Percentiles rank a stretch among this genome's conserved stretches.
These are phyloP conservation scores for Hyaloscypha bicolor DNA, from an alignment of 495 filamentous ascomycete genomes.

Conservation along the genomic window DNA sequence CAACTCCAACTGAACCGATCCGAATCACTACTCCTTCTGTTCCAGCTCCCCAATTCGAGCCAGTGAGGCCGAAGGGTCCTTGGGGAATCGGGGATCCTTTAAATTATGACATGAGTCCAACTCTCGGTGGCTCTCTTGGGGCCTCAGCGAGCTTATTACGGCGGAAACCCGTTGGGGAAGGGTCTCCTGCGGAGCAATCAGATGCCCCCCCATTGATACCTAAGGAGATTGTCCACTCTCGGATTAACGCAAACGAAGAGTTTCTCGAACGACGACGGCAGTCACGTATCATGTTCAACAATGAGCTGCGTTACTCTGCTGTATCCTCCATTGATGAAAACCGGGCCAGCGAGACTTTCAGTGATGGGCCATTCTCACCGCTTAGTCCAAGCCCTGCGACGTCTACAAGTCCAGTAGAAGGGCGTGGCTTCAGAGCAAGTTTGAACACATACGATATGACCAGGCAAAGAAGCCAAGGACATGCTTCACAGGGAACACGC, in stretches of 20 bases:
- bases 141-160: neutral
- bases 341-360: constrained; percentile 14
- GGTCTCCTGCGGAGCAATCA: constrained; percentile 14
- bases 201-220: constrained; percentile 19
- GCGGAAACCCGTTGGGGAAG: constrained; percentile 7
- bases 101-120: constrained; percentile 18
- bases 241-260: constrained; percentile 27
- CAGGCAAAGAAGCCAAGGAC: constrained; percentile 24
- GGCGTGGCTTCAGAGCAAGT: constrained; percentile 24
- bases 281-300: constrained; percentile 24
- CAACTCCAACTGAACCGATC: constrained; percentile 3
- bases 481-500: constrained; percentile 14
- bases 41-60: constrained; percentile 9
- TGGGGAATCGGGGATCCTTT: constrained; percentile 23
- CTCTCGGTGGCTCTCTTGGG: neutral
- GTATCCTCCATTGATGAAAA: constrained; percentile 24
- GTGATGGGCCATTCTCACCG: constrained; percentile 8
- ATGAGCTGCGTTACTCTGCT: constrained; percentile 20
- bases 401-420: constrained; percentile 16
- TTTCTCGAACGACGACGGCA: constrained; percentile 25
- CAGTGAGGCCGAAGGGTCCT: constrained; percentile 24
- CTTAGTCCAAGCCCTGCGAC: constrained; percentile 3
- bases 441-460: constrained; percentile 23
- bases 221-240: constrained; percentile 22
- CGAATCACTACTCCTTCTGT: neutral